Conservation (phyloP, 352 stramenopile species). For the Phytophthora syringae region DNA sequence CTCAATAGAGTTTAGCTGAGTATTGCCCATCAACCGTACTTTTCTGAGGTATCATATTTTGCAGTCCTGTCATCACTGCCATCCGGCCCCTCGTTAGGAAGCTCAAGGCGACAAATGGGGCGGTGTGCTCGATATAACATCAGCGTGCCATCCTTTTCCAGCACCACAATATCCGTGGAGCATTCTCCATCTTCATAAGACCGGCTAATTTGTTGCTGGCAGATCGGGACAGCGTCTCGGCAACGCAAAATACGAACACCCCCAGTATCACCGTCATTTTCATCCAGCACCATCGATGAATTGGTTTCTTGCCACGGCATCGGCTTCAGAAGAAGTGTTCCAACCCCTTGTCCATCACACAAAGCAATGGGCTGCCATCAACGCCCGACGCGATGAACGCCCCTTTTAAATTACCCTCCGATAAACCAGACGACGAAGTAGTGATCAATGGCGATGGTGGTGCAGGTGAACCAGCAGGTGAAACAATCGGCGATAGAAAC, state of each 20-base stretch:
- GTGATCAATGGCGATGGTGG: slow-evolving; percentile 15
- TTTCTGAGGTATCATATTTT: slow-evolving; percentile 7
- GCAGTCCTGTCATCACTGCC: neutral
- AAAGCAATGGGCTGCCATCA: slow-evolving; percentile 42
- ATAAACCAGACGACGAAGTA: slow-evolving; percentile 2
- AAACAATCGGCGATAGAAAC: slow-evolving; percentile 35
- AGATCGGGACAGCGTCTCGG: slow-evolving; percentile 50
- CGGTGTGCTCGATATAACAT: slow-evolving; percentile 42
- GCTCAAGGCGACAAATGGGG: slow-evolving; percentile 40
- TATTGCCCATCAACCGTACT: slow-evolving; percentile 15
- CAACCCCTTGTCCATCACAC: slow-evolving; percentile 48
- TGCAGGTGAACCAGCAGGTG: slow-evolving; percentile 17
- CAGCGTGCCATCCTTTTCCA: slow-evolving; percentile 37
- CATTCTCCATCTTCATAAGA: slow-evolving; percentile 2
- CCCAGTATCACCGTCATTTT: slow-evolving; percentile 11
- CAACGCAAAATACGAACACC: slow-evolving; percentile 39
- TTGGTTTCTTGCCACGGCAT: slow-evolving; percentile 22
- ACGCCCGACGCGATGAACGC: slow-evolving; percentile 48
- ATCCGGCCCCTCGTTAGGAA: slow-evolving; percentile 13
- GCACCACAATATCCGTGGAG: slow-evolving; percentile 50
- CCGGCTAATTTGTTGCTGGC: neutral
- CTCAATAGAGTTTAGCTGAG: slow-evolving; percentile 38
- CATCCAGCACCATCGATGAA: neutral
- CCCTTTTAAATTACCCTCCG: slow-evolving; percentile 12
- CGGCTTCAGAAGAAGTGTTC: slow-evolving; percentile 44